Conservation (phyloP, 2,329 filamentous ascomycete species). For the Aspergillus sp. region DNA sequence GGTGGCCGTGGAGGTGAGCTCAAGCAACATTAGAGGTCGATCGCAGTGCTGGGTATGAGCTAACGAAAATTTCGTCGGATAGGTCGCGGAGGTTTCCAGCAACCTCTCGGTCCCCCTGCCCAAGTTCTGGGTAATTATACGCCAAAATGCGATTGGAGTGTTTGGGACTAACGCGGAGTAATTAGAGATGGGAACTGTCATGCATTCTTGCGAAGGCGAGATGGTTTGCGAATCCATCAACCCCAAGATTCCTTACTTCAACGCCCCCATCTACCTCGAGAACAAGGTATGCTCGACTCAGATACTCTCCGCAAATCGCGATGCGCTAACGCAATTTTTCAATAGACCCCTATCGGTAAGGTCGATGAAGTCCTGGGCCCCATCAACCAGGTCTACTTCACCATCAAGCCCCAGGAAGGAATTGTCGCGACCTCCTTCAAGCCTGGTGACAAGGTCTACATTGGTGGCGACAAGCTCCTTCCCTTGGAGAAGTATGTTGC, state of each 20-base stretch:
- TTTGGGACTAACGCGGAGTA: constrained; percentile 32
- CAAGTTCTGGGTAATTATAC: constrained; percentile 56
- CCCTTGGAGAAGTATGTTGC: constrained; percentile 74
- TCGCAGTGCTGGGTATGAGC: constrained; percentile 20
- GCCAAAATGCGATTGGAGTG: background rate
- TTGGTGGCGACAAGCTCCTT: constrained; percentile 89
- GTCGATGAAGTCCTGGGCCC: constrained; percentile 97
- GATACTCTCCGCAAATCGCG: background rate
- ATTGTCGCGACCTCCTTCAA: constrained; percentile 96
- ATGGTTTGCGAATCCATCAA: constrained; percentile 97
- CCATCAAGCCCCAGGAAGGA: constrained; percentile 93
- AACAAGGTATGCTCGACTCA: constrained; percentile 70
- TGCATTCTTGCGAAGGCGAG: constrained; percentile 95
- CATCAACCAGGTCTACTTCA: constrained; percentile 98
- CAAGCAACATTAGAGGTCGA: constrained; percentile 27
- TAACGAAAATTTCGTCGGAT: constrained; percentile 41
- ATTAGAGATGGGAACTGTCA: constrained; percentile 85
- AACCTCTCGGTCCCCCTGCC: constrained; percentile 63
- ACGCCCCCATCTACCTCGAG: constrained; percentile 97
- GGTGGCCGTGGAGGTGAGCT: constrained; percentile 45
- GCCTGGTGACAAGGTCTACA: constrained; percentile 95
- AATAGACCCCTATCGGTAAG: constrained; percentile 82
- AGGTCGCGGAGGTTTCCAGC: constrained; percentile 65
- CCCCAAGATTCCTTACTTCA: constrained; percentile 97
- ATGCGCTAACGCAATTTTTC: constrained; percentile 19